Conservation (phyloP, 371 early-diverging fungal genomes). For the Lichtheimia hyalospora region DNA sequence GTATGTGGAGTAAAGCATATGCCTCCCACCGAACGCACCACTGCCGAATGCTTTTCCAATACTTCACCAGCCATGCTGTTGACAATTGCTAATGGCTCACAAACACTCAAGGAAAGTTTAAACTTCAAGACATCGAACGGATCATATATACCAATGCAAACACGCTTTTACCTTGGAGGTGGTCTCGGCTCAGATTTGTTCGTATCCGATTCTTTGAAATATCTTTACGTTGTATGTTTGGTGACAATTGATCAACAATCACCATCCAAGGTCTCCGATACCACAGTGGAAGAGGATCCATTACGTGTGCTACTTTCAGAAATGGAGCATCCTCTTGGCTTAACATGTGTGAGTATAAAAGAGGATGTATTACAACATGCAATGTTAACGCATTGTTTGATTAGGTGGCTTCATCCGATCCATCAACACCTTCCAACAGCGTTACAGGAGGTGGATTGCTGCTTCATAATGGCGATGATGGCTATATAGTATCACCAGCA, state of each 20-base stretch:
- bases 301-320: too few species aligned
- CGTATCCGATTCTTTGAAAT: slow-evolving; percentile 10
- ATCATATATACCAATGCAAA: slow-evolving; percentile 39
- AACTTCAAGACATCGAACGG: slow-evolving; percentile 46
- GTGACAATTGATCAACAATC: neutral
- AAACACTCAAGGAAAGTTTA: slow-evolving; percentile 34
- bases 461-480: too few species aligned
- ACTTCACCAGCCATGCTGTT: slow-evolving; percentile 30
- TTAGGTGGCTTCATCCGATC: too few species aligned
- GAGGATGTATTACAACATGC: too few species aligned
- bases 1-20: slow-evolving; percentile 14
- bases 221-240: slow-evolving; percentile 23
- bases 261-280: neutral
- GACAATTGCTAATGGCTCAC: slow-evolving; percentile 28
- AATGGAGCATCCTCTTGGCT: too few species aligned
- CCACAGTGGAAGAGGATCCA: too few species aligned
- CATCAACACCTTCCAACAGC: too few species aligned
- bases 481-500: too few species aligned
- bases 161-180: slow-evolving; percentile 58
- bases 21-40: slow-evolving; percentile 47
- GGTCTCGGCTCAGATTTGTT: slow-evolving; percentile 58
- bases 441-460: too few species aligned
- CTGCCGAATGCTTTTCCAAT: slow-evolving; percentile 35
- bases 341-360: too few species aligned
- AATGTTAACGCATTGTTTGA: too few species aligned